Base-by-base conservation (phyloP, 331 rosid genomes). In the Rhamnella rubrinervis region DNA sequence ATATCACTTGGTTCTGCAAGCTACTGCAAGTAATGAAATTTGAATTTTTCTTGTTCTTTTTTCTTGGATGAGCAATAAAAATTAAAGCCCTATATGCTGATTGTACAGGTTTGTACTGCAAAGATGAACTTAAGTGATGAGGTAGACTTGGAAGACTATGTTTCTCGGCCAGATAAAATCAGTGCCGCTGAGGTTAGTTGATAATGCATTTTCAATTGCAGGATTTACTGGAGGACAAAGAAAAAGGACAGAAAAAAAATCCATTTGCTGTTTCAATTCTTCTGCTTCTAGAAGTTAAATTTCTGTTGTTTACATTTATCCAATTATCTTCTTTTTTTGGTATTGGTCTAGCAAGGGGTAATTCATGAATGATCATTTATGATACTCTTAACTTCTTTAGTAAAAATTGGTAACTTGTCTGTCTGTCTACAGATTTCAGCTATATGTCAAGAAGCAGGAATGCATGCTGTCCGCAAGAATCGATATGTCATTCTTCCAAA, bases 151-250 rank as follows among this genome's bases (percentile, higher is more conserved):
- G 99, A 95, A 76, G 99, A 95, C 77, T 95, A 95, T 78, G 99
- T 95, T 76, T 95, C 99, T 61, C 96, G 99, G 66, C 99, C 99
- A 28, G 99, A 95, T 77, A 95, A 91, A 87, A 95, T 95, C 66
- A 95, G 99, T 77, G 99, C 99, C 57, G 99, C 99, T 64, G 99
- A 95, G 99, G 99, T 95, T 81, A 73, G 96, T 86, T 63, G 66
- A 53, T 44, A 13, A 13, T 73, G 68, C 61, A 63, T 56, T 44
- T 67, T 58, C 55, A 6, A 12, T 38, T 3, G 3, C 18, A 7
- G 28, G n/a, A 25, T n/a, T 38, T 17, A 20, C 37, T 44, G 13
- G 39, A 8, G 51, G 52, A 20, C 23, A 0, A 23, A 23, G 1
- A 6, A 66, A 9, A 31, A 31, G 0, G 26, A n/a, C n/a, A n/a